phyloP scores from a whole-genome alignment of 1,139 yeast genomes.

The Blastobotrys malaysiensis region DNA sequence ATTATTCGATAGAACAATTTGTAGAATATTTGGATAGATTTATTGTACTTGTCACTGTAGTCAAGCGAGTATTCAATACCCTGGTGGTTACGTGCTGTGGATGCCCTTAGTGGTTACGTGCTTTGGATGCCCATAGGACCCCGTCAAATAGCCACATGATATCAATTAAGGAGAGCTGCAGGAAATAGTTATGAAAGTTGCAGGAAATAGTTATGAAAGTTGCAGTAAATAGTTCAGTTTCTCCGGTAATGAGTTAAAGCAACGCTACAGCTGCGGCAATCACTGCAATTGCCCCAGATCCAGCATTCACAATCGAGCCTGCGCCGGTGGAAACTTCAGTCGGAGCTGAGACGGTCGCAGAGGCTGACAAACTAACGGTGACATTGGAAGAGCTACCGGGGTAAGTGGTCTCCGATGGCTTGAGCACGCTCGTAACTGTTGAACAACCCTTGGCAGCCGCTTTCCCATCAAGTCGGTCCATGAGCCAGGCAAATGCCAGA shows the following conservation, averaged over 20 bases:
- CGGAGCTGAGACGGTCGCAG: neutral
- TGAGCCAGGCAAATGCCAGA: slow-evolving; percentile 10
- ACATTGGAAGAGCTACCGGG: neutral
- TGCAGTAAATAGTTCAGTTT: no score
- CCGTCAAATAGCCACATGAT: no score
- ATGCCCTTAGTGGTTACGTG: no score
- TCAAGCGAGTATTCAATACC: no score
- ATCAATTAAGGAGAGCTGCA: no score
- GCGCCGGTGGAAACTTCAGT: neutral
- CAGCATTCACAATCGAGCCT: neutral
- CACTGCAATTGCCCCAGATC: neutral
- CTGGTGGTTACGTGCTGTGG: no score
- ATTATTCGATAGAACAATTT: no score
- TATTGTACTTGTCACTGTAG: no score
- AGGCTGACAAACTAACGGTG: neutral
- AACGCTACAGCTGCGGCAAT: neutral
- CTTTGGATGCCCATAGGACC: no score
- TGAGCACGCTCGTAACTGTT: slow-evolving; percentile 1
- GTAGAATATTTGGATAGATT: no score
- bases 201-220: neutral
- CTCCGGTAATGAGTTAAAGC: no score
- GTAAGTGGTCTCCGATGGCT: neutral
- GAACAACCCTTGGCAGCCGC: slow-evolving; percentile 8
- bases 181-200: no score
- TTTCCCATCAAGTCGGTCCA: slow-evolving; percentile 10